A percentile compares a stretch with the other conserved stretches of the same genome.
phyloP scores from a whole-genome alignment of 2,329 filamentous ascomycete species.

The Colletotrichum ledebouriae region DNA sequence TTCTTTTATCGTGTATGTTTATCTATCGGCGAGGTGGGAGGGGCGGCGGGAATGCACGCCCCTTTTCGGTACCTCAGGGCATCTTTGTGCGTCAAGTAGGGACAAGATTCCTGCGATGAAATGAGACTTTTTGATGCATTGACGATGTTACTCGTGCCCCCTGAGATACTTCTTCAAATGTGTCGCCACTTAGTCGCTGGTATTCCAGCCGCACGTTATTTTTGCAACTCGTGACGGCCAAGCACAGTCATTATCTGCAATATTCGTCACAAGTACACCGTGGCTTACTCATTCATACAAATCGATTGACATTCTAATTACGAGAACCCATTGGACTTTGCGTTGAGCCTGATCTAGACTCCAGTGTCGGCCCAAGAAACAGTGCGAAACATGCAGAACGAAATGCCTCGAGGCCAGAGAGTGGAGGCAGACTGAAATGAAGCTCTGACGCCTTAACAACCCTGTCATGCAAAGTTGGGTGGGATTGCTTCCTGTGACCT shows the following conservation, averaged over 20 bases:
- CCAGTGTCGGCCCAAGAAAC: conserved; percentile 19
- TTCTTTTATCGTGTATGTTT: conserved; percentile 8
- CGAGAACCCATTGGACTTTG: conserved; percentile 14
- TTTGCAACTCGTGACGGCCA: too few species aligned
- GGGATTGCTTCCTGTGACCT: conserved; percentile 22
- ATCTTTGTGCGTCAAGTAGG: conserved; percentile 34
- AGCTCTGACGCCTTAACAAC: conserved; percentile 43
- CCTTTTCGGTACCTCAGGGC: conserved; percentile 12
- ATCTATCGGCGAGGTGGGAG: conserved; percentile 30
- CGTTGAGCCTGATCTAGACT: conserved; percentile 19
- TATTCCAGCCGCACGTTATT: too few species aligned
- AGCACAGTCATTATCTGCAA: too few species aligned
- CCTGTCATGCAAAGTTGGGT: conserved; percentile 42
- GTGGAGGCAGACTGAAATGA: conserved; percentile 34
- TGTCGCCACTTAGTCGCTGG: too few species aligned
- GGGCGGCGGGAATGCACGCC: conserved; percentile 7
- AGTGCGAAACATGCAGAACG: conserved; percentile 31
- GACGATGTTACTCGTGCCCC: neutral
- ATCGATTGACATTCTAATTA: conserved; percentile 40
- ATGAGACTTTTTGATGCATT: conserved; percentile 29
- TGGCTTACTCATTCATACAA: neutral
- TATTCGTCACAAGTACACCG: too few species aligned
- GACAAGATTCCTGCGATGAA: conserved; percentile 33
- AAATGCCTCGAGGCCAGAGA: conserved; percentile 37
- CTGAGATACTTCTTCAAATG: too few species aligned